phyloP scores from a whole-genome alignment of 2,329 filamentous ascomycete species.

The Aspergillus brasiliensis region DNA sequence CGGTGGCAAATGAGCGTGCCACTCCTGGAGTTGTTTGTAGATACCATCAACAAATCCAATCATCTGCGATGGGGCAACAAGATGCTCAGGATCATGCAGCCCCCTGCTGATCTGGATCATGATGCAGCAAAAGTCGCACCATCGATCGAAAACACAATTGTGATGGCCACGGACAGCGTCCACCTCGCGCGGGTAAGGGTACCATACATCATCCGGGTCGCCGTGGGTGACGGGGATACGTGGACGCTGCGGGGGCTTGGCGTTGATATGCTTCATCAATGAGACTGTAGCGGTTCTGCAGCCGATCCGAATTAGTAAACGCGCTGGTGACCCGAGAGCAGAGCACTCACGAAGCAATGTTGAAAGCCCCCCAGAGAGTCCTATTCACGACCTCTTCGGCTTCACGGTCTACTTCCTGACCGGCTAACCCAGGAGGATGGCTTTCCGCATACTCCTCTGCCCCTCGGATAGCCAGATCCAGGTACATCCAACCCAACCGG shows the following conservation, averaged over 20 bases:
- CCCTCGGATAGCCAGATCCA: conserved; percentile 25
- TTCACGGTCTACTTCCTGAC: conserved; percentile 8
- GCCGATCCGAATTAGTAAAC: neutral
- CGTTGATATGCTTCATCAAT: conserved; percentile 24
- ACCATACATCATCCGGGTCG: conserved; percentile 22
- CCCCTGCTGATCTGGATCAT: conserved; percentile 20
- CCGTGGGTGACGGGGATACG: conserved; percentile 18
- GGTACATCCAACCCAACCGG: conserved; percentile 31
- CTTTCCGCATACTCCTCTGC: conserved; percentile 23
- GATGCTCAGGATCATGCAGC: conserved; percentile 21
- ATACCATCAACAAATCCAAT: conserved; percentile 17
- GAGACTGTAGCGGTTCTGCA: conserved; percentile 21
- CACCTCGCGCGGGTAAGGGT: conserved; percentile 26
- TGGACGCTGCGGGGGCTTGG: conserved; percentile 15
- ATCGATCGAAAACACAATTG: conserved; percentile 28
- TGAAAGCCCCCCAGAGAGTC: conserved; percentile 25
- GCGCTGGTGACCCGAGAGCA: no score
- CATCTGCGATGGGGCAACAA: conserved; percentile 14
- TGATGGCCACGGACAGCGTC: conserved; percentile 22
- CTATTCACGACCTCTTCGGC: conserved; percentile 20
- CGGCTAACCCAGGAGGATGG: conserved; percentile 17
- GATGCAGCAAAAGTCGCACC: conserved; percentile 27
- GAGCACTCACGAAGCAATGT: conserved; percentile 18
- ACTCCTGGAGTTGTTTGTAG: conserved; percentile 25
- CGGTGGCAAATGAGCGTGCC: conserved; percentile 27